These are phyloP conservation scores for Saturnispora besseyi DNA, from an alignment of 805 yeast species.

Conservation along the genomic window DNA sequence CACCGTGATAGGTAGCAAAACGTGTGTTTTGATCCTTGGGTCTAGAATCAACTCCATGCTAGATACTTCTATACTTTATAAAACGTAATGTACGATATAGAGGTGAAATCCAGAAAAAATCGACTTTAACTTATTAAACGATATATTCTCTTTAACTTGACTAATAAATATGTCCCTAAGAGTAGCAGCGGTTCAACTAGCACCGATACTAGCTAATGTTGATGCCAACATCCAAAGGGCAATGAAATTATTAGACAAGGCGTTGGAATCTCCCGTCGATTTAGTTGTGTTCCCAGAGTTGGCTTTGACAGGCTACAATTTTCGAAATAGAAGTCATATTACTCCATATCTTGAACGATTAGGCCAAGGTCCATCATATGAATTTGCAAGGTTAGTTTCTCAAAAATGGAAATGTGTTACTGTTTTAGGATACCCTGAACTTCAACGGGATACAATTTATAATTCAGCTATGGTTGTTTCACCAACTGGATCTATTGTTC, in stretches of 20 bases:
- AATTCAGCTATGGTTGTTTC: slow-evolving; percentile 65
- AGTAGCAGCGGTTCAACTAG: slow-evolving; percentile 61
- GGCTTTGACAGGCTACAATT: slow-evolving; percentile 79
- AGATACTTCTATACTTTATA: not conserved
- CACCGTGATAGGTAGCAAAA: slow-evolving; percentile 74
- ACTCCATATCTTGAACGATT: slow-evolving; percentile 47
- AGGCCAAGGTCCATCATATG: slow-evolving; percentile 33
- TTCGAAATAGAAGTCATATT: slow-evolving; percentile 37
- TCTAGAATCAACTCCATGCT: slow-evolving; percentile 38
- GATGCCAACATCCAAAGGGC: slow-evolving; percentile 46
- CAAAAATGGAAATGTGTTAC: slow-evolving; percentile 49
- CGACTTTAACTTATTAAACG: no score
- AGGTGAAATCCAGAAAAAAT: no score
- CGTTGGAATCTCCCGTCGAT: slow-evolving; percentile 36
- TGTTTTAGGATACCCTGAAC: slow-evolving; percentile 78
- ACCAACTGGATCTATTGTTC: slow-evolving; percentile 47
- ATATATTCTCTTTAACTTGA: not conserved
- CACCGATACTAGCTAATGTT: slow-evolving; percentile 53
- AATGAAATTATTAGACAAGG: slow-evolving; percentile 29
- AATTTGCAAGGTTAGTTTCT: slow-evolving; percentile 52
- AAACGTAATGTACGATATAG: not conserved
- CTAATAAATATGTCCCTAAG: slow-evolving; percentile 34
- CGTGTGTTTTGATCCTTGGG: slow-evolving; percentile 83
- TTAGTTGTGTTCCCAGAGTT: slow-evolving; percentile 76
- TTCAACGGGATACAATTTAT: slow-evolving; percentile 33